Base-by-base conservation (phyloP, 129 eudicot species). In the Pittosporum tobira region DNA sequence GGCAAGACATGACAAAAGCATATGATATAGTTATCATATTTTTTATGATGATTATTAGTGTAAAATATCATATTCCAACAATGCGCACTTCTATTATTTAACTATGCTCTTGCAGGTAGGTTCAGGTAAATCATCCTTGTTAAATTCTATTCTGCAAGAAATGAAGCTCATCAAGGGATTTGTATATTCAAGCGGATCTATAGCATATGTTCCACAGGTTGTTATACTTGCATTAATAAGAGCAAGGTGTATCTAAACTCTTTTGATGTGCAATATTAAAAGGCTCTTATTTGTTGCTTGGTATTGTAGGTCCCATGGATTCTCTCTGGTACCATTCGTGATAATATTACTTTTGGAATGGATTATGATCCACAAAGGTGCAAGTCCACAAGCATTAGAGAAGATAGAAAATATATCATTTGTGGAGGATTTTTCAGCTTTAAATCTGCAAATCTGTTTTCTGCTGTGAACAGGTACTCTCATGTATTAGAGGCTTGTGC, bases 161-260 rank as follows among this genome's bases (percentile, higher is more conserved):
- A 78, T 75, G 84, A 80, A 74, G 68, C 74, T 80, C 57, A 61
- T 67, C 43, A 72, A 67, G 46, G 98, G 98, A 71, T 90, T 77
- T 49, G 49, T 78, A 16, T 54, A 56, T 63, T 61, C 75, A 66
- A 65, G 57, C 47, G 87, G 87, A 61, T 80, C 87, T 56, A 51
- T 66, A 48, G 78, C 95, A 59, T 90, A 90, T 77, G 98, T 81
- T 34, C 94, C 94, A 63, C 98, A 90, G 95, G 98, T 90, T 54
- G 16, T 21, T 49, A 52, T 12, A 14, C 36, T 14, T 48, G 7
- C 21, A n/a, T 45, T 40, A 12, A 61, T 49, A 48, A 59, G 10
- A 29, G 42, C 13, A 54, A 29, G 16, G 10, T 15, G 43, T 49
- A 40, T 54, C 36, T 42, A n/a, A 62, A 19, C 49, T 61, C 6